Evolutionary conservation across 257 asterid genomes (phyloP).

Genomic region (Plantago major): DNA sequence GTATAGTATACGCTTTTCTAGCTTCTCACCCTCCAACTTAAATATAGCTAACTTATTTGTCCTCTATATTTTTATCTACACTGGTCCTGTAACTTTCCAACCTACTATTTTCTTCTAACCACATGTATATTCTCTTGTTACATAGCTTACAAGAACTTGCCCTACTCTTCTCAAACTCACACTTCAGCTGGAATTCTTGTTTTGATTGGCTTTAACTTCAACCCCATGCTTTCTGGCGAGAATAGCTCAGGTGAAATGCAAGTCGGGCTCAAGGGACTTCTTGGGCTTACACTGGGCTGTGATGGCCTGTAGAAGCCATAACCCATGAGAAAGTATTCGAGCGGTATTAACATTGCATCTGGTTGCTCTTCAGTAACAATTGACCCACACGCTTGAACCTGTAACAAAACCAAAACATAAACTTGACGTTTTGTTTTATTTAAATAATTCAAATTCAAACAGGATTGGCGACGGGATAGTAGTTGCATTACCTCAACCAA

Average conservation of each 20-base stretch:
- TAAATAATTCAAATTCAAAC: background rate
- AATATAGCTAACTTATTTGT: constrained; percentile 21
- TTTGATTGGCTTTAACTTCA: constrained; percentile 57
- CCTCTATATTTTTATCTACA: constrained; percentile 35
- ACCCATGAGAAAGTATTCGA: constrained; percentile 73
- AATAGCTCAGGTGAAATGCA: constrained; percentile 60
- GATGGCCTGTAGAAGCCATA: constrained; percentile 54
- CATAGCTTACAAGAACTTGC: constrained; percentile 24
- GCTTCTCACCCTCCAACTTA: constrained; percentile 22
- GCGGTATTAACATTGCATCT: constrained; percentile 64
- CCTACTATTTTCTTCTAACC: constrained; percentile 10
- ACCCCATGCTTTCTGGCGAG: constrained; percentile 71
- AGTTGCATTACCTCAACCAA: constrained; percentile 53
- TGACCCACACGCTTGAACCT: constrained; percentile 80
- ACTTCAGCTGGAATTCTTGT: constrained; percentile 44
- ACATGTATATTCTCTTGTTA: constrained; percentile 9
- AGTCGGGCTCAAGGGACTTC: constrained; percentile 61
- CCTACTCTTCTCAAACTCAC: constrained; percentile 20
- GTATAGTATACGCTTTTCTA: constrained; percentile 21
- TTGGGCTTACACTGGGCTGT: constrained; percentile 42
- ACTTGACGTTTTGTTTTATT: background rate
- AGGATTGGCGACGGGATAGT: background rate
- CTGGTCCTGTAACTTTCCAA: constrained; percentile 12
- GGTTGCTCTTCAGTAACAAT: constrained; percentile 81
- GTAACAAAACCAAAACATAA: constrained; percentile 11